A percentile compares a stretch with the other conserved stretches of the same genome.
Conservation (phyloP, 2,329 filamentous ascomycete genomes). For the Tolypocladium tundrense region DNA sequence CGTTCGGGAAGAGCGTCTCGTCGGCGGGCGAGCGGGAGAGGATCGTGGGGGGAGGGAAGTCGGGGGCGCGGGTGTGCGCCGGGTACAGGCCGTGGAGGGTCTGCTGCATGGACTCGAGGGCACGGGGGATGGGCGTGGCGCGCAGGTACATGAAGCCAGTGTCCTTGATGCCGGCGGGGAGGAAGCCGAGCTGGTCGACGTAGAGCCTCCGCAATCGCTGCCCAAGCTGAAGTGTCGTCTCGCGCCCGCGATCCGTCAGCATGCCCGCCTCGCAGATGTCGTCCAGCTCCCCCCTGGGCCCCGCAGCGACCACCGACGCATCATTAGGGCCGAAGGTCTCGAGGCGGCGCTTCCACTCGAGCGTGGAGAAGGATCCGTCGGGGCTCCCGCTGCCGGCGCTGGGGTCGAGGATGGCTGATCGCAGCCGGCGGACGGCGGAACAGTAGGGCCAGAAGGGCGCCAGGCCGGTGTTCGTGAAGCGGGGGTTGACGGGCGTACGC, state of each 20-base stretch:
- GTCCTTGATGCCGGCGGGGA: slow-evolving; percentile 49
- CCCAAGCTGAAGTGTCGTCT: slow-evolving; percentile 62
- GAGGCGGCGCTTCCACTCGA: slow-evolving; percentile 60
- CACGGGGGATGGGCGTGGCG: slow-evolving; percentile 63
- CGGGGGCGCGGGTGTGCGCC: slow-evolving; percentile 25
- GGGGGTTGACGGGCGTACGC: slow-evolving; percentile 76
- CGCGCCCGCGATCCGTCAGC: slow-evolving; percentile 64
- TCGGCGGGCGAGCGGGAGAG: slow-evolving; percentile 54
- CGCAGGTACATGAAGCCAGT: slow-evolving; percentile 60
- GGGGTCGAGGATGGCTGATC: slow-evolving; percentile 36
- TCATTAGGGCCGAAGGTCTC: slow-evolving; percentile 71
- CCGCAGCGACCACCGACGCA: slow-evolving; percentile 58
- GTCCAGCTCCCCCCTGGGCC: slow-evolving; percentile 62
- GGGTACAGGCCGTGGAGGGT: slow-evolving; percentile 69
- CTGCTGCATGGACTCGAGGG: slow-evolving; percentile 69
- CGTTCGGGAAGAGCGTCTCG: slow-evolving; percentile 75
- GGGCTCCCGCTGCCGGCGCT: slow-evolving; percentile 14
- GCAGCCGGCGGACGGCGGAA: slow-evolving; percentile 61
- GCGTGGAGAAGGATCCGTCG: slow-evolving; percentile 27
- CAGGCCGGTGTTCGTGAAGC: slow-evolving; percentile 73
- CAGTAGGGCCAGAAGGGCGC: slow-evolving; percentile 82
- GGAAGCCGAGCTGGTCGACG: slow-evolving; percentile 62
- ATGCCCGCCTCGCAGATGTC: slow-evolving; percentile 70
- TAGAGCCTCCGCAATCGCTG: slow-evolving; percentile 60
- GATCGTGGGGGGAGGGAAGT: slow-evolving; percentile 54